Conservation (phyloP, 768 basidiomycete species). For the Boletus fagicola region DNA sequence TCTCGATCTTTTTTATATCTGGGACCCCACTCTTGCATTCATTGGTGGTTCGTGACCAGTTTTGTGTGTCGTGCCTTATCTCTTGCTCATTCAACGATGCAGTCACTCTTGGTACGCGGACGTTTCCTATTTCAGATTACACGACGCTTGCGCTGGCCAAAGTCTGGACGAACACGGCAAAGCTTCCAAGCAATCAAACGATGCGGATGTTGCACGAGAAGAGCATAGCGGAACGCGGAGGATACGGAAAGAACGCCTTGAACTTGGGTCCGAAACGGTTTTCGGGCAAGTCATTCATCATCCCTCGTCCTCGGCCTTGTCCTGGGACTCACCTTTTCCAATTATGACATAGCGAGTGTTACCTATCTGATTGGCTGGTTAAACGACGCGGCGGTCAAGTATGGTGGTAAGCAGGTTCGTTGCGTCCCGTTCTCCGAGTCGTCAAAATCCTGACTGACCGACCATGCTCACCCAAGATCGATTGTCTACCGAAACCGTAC, state of each 20-base stretch:
- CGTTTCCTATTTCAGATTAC: not conserved
- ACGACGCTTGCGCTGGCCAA: conserved; percentile 11
- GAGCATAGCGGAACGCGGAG: conserved; percentile 1
- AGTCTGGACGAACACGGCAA: conserved; percentile 15
- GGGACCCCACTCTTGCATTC: conserved; percentile 17
- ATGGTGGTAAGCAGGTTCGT: conserved; percentile 21
- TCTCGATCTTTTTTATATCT: conserved; percentile 4
- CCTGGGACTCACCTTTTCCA: not conserved
- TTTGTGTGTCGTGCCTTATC: not conserved
- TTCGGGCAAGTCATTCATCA: not conserved
- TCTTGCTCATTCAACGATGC: not conserved
- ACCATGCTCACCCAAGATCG: not conserved
- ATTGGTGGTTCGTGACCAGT: not conserved
- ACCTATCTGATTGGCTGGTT: conserved; percentile 9
- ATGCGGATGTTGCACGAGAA: conserved; percentile 4
- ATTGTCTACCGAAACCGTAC: not conserved
- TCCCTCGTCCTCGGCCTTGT: too few relatives aligned
- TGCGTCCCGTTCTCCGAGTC: not conserved
- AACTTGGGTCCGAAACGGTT: not conserved
- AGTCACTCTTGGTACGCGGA: not conserved
- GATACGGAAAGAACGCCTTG: conserved; percentile 9
- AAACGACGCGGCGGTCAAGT: conserved; percentile 10
- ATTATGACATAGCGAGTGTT: not conserved
- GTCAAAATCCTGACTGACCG: not conserved
- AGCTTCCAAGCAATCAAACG: conserved; percentile 1